phyloP scores from a whole-genome alignment of 345 rosid species.

The Gossypium ekmanianum region DNA sequence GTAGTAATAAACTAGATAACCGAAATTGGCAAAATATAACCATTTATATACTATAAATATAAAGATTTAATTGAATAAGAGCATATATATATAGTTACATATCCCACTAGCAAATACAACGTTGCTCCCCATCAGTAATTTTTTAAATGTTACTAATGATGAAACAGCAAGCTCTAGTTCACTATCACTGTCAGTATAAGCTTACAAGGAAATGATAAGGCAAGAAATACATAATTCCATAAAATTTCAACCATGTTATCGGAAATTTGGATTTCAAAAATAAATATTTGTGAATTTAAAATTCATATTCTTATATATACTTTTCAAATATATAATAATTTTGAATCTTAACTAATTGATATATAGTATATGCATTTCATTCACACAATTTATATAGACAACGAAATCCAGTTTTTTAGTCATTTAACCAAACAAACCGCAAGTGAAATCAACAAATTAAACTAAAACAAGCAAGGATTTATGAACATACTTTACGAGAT shows the following conservation, averaged over 20 bases:
- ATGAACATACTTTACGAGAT: slow-evolving; percentile 47
- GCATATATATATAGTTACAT: not conserved
- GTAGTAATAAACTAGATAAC: too few relatives aligned
- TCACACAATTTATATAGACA: not conserved
- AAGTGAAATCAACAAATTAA: not conserved
- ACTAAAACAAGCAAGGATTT: not conserved
- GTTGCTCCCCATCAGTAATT: too few relatives aligned
- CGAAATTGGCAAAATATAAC: too few relatives aligned
- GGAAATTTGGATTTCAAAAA: not conserved
- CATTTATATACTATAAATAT: too few relatives aligned
- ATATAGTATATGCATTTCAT: not conserved
- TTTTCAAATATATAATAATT: not conserved
- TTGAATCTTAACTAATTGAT: not conserved
- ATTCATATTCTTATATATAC: not conserved
- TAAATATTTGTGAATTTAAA: too few relatives aligned
- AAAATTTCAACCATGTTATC: not conserved
- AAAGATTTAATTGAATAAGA: too few relatives aligned
- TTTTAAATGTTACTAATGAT: not conserved
- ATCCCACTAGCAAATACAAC: not conserved
- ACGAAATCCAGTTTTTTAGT: not conserved
- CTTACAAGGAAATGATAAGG: not conserved
- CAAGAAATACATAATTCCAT: not conserved
- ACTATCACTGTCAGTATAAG: not conserved
- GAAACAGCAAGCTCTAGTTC: not conserved
- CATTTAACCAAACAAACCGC: not conserved